phyloP scores from a whole-genome alignment of 768 basidiomycete genomes.

The Rhodotorula kratochvilovae region DNA sequence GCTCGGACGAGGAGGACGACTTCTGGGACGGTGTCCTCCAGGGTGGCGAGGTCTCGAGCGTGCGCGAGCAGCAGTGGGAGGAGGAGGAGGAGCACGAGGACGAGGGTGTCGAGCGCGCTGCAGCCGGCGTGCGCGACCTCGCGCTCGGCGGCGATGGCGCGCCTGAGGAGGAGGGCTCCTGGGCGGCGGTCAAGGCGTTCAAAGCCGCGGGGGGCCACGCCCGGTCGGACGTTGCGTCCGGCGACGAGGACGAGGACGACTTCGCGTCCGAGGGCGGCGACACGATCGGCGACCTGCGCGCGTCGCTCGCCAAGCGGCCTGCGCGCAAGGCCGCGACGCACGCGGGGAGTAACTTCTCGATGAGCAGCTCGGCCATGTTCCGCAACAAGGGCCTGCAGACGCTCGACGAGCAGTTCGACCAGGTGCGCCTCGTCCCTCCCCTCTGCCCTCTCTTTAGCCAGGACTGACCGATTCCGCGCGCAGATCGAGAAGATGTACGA shows the following conservation, averaged over 20 bases:
- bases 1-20: slow-evolving; percentile 58
- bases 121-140: slow-evolving; percentile 49
- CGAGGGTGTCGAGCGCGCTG: not conserved
- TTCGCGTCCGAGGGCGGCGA: slow-evolving; percentile 66
- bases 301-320: slow-evolving; percentile 58
- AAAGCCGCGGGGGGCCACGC: slow-evolving; percentile 5
- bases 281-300: slow-evolving; percentile 73
- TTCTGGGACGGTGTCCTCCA: slow-evolving; percentile 49
- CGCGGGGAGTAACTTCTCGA: slow-evolving; percentile 74
- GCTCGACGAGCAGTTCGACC: slow-evolving; percentile 88
- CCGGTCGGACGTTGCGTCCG: not conserved
- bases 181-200: slow-evolving; percentile 33
- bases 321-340: slow-evolving; percentile 58
- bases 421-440: slow-evolving; percentile 54
- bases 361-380: slow-evolving; percentile 95
- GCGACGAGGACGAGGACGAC: slow-evolving; percentile 30
- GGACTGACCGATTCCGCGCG: too few species aligned
- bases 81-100: slow-evolving; percentile 40
- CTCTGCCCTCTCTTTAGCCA: too few species aligned
- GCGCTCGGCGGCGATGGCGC: slow-evolving; percentile 51
- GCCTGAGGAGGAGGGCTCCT: slow-evolving; percentile 45
- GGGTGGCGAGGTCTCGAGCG: slow-evolving; percentile 52
- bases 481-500: slow-evolving; percentile 77
- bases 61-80: slow-evolving; percentile 47
- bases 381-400: slow-evolving; percentile 81